Evolutionary conservation across 306 rosid species (phyloP), one percentile per base, ranked within the genome.

Genomic region (Quercus dentata): DNA sequence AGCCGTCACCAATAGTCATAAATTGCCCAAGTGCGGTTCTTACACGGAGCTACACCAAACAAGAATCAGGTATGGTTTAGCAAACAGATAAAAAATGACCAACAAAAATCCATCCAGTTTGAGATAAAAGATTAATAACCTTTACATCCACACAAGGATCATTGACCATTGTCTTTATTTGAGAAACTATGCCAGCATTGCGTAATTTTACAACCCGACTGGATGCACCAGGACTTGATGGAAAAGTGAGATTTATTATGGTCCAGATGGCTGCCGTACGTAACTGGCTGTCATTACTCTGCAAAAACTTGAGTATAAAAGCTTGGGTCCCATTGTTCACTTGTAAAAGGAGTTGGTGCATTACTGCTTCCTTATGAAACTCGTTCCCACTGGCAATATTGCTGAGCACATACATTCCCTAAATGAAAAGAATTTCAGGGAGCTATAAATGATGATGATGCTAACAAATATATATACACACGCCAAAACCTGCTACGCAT

Each of bases 341-440:
- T 74, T 77, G 87, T 44, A 85, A 83, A 78, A 90, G 74, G n/a
- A 93, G 82, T 81, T 84, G 93, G 56, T 88, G 86, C 88, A 90
- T 89, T 33, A 91, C 94, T 20, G 91, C 90, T 76, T 91, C 98
- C 88, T 89, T 93, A 79, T 91, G 97, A 79, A 88, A 67, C 78
- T 93, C 98, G 54, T 87, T 89, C 80, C 97, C 94, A 77, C 97
- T 91, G 33, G 98, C 88, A 77, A 93, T 85, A 78, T 93, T 93
- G 80, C 88, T 28, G 71, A 93, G 86, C 58, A 88, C 94, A 83
- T 88, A 88, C 93, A 93, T 81, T 58, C 98, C 97, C 98, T 93
- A 76, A 80, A 87, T 71, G 80, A 75, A 78, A 76, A 31, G 49
- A 62, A 73, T 69, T 51, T 81, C 30, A 46, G 72, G 15, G 14